Percentiles rank a stretch among this genome's conserved stretches.
Evolutionary conservation across 139 green algal species (phyloP).

Genomic region (Micromonas commoda): DNA sequence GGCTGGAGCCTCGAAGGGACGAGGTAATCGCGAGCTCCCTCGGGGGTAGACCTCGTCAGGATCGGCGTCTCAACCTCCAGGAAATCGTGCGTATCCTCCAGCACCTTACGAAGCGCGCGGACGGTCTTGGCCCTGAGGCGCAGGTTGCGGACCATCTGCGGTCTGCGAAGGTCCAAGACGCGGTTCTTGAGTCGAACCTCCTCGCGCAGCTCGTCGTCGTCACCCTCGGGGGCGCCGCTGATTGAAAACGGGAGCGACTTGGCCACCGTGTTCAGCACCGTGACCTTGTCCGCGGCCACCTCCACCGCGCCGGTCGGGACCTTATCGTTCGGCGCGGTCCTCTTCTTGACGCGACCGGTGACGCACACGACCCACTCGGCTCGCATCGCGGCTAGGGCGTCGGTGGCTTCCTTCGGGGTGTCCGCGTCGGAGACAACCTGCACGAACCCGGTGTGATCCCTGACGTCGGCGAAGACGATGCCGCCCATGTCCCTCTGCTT

Average conservation of each 20-base stretch:
- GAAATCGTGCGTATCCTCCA: slow-evolving; percentile 71
- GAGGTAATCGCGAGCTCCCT: slow-evolving; percentile 95
- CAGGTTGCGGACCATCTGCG: slow-evolving; percentile 80
- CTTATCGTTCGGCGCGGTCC: slow-evolving; percentile 75
- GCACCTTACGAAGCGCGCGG: slow-evolving; percentile 59
- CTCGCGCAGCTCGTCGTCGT: slow-evolving; percentile 52
- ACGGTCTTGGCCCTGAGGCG: slow-evolving; percentile 74
- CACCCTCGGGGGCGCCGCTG: slow-evolving; percentile 26
- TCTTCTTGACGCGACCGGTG: slow-evolving; percentile 55
- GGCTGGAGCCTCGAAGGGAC: slow-evolving; percentile 56
- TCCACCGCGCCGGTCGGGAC: slow-evolving; percentile 80
- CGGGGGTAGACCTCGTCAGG: slow-evolving; percentile 86
- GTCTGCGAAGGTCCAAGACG: slow-evolving; percentile 86
- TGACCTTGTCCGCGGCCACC: slow-evolving; percentile 43
- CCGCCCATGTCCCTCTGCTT: slow-evolving; percentile 82
- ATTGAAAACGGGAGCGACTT: slow-evolving; percentile 80
- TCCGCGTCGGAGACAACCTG: slow-evolving; percentile 55
- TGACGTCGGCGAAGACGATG: slow-evolving; percentile 85
- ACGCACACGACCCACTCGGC: slow-evolving; percentile 85
- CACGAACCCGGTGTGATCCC: slow-evolving; percentile 86
- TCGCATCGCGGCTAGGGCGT: slow-evolving; percentile 43
- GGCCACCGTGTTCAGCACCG: slow-evolving; percentile 77
- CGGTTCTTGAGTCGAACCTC: slow-evolving; percentile 77
- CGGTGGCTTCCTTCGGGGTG: neutral
- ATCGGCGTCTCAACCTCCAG: slow-evolving; percentile 93